A percentile compares a stretch with the other conserved stretches of the same genome.
Evolutionary conservation across 2,329 filamentous ascomycete species (phyloP).

Genomic region (Stagonosporopsis rhizophila): DNA sequence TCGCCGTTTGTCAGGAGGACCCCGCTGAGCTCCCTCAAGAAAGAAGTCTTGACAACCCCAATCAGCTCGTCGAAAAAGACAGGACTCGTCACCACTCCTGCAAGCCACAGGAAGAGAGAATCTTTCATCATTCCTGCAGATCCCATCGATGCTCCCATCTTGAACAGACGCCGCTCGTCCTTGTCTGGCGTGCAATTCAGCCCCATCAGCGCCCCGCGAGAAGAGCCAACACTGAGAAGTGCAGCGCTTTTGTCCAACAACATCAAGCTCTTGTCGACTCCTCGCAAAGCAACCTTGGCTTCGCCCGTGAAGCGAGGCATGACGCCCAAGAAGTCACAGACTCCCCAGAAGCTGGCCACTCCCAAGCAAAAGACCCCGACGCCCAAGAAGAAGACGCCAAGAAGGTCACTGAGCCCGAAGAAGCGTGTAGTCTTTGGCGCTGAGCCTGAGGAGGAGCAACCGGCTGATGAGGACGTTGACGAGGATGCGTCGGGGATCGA

Average conservation of each 20-base stretch:
- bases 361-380: constrained; percentile 52
- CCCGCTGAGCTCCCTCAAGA: constrained; percentile 30
- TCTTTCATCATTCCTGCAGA: constrained; percentile 39
- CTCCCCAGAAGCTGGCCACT: constrained; percentile 49
- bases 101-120: constrained; percentile 23
- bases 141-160: constrained; percentile 44
- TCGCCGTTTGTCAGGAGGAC: constrained; percentile 44
- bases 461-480: constrained; percentile 35
- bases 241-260: constrained; percentile 50
- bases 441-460: constrained; percentile 29
- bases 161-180: constrained; percentile 45
- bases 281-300: constrained; percentile 54
- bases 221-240: constrained; percentile 42
- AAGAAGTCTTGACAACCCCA: constrained; percentile 35
- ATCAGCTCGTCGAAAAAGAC: constrained; percentile 26
- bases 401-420: constrained; percentile 45
- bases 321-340: constrained; percentile 47
- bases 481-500: constrained; percentile 55
- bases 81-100: constrained; percentile 26
- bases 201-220: constrained; percentile 37
- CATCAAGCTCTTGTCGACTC: constrained; percentile 58
- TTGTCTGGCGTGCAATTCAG: constrained; percentile 46
- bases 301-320: constrained; percentile 53
- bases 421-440: constrained; percentile 45
- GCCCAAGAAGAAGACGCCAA: constrained; percentile 31